phyloP scores from a whole-genome alignment of 805 yeast genomes.

The Lipomyces sp. region DNA sequence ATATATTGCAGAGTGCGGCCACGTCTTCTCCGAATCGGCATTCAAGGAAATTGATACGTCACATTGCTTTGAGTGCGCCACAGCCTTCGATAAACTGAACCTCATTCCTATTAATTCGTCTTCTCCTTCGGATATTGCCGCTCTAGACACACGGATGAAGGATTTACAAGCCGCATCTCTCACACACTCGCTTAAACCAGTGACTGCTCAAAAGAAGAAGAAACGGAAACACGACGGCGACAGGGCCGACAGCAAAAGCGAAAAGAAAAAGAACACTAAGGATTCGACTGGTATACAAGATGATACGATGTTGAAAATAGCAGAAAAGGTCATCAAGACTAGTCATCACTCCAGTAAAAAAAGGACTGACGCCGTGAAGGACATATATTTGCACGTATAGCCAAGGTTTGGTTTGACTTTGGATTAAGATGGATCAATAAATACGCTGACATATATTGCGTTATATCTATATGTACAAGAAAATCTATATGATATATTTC shows the following conservation, averaged over 20 bases:
- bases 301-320: neutral
- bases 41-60: conserved; percentile 20
- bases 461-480: too few species aligned
- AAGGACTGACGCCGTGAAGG: too few species aligned
- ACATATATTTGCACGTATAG: too few species aligned
- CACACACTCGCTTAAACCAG: conserved; percentile 21
- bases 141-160: conserved; percentile 15
- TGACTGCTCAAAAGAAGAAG: conserved; percentile 8
- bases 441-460: too few species aligned
- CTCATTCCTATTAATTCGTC: conserved; percentile 42
- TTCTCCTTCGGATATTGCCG: conserved; percentile 6
- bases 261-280: conserved; percentile 2
- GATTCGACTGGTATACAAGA: neutral
- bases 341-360: too few species aligned
- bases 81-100: conserved; percentile 32
- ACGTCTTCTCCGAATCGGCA: conserved; percentile 32
- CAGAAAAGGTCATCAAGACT: too few species aligned
- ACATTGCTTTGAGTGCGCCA: conserved; percentile 41
- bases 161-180: conserved; percentile 11
- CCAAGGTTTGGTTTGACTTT: too few species aligned
- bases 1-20: conserved; percentile 45
- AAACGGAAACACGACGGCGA: conserved; percentile 11
- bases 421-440: too few species aligned
- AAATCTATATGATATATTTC: too few species aligned
- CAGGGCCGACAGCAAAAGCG: neutral